These are phyloP conservation scores for Pyricularia grisea DNA, from an alignment of 2,329 filamentous ascomycete genomes.

Conservation along the genomic window DNA sequence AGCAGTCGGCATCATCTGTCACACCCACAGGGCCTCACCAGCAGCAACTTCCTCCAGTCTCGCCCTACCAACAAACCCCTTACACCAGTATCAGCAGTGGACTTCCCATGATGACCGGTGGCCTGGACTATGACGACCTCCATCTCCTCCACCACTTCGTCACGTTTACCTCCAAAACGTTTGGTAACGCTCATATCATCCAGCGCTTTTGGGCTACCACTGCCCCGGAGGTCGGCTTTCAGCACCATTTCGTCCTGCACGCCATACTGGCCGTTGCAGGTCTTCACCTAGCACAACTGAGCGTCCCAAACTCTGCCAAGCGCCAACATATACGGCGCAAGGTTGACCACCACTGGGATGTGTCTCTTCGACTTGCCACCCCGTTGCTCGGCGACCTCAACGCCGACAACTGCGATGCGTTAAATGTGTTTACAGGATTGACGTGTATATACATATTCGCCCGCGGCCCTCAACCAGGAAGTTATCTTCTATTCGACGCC, in stretches of 20 bases:
- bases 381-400: slow-evolving; percentile 11
- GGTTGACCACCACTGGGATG: slow-evolving; percentile 5
- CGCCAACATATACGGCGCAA: neutral
- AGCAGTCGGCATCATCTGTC: neutral
- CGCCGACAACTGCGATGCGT: slow-evolving; percentile 14
- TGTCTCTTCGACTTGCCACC: slow-evolving; percentile 8
- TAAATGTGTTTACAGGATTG: slow-evolving; percentile 20
- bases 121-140: slow-evolving; percentile 22
- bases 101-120: neutral
- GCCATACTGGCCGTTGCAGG: slow-evolving; percentile 38
- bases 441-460: slow-evolving; percentile 22
- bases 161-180: slow-evolving; percentile 36
- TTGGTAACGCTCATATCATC: slow-evolving; percentile 29
- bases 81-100: neutral
- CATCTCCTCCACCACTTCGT: slow-evolving; percentile 45
- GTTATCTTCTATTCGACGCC: slow-evolving; percentile 18
- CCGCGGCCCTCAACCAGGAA: slow-evolving; percentile 18
- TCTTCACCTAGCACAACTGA: slow-evolving; percentile 33
- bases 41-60: neutral
- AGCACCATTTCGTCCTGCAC: slow-evolving; percentile 36
- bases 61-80: neutral
- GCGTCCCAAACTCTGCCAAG: neutral
- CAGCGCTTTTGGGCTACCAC: slow-evolving; percentile 36
- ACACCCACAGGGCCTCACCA: neutral
- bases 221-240: slow-evolving; percentile 35